A percentile compares a stretch with the other conserved stretches of the same genome.
Conservation (phyloP, 2,329 filamentous ascomycete genomes). For the Nemania serpens region DNA sequence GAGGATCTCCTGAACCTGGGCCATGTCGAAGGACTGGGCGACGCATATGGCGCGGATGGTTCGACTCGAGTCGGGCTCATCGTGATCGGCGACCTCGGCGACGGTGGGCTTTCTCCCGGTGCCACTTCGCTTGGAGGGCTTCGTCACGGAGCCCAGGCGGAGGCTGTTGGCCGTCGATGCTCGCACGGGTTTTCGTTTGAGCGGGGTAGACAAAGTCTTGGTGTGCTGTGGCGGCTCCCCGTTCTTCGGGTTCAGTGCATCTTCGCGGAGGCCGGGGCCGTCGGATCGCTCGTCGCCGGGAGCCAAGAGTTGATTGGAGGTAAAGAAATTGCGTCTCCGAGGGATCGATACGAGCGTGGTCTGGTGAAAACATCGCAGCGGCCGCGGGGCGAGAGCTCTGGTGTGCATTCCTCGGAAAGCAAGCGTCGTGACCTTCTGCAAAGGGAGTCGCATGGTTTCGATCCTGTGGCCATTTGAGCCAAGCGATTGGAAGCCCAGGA, state of each 20-base stretch:
- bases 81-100: constrained; percentile 38
- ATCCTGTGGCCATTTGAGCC: constrained; percentile 34
- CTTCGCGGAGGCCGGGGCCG: constrained; percentile 3
- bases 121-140: constrained; percentile 54
- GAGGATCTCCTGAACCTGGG: constrained; percentile 60
- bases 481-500: constrained; percentile 5
- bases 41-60: constrained; percentile 64
- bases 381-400: constrained; percentile 37
- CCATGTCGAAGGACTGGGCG: constrained; percentile 68
- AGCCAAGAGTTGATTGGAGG: constrained; percentile 63
- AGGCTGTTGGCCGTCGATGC: constrained; percentile 66
- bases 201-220: constrained; percentile 33
- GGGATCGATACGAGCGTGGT: constrained; percentile 51
- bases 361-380: constrained; percentile 51
- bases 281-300: constrained; percentile 40
- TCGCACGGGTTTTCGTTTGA: constrained; percentile 54
- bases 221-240: not conserved
- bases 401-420: constrained; percentile 38
- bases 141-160: constrained; percentile 82
- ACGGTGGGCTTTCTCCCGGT: constrained; percentile 48
- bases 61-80: constrained; percentile 47
- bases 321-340: constrained; percentile 67
- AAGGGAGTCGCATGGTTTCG: constrained; percentile 36
- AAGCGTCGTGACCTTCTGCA: constrained; percentile 35
- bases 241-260: not conserved